Evolutionary conservation across 2,329 filamentous ascomycete species (phyloP).

Genomic region (Cladosporium austrohemisphaericum): DNA sequence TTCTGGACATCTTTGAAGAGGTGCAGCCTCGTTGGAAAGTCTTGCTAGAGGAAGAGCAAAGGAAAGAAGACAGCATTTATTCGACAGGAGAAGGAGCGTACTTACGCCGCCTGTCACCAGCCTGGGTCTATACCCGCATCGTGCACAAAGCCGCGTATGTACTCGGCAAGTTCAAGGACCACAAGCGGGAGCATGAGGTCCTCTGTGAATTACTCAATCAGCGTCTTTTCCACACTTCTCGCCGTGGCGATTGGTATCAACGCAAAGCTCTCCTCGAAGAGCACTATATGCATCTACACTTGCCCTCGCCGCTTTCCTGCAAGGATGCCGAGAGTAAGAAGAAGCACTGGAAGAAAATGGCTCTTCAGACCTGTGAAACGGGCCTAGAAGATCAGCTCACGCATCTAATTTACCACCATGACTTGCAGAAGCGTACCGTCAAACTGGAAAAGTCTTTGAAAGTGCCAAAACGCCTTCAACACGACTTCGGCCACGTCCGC

Average conservation of each 20-base stretch:
- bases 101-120: slow-evolving; percentile 81
- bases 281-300: slow-evolving; percentile 77
- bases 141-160: slow-evolving; percentile 81
- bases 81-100: slow-evolving; percentile 84
- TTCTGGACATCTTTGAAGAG: slow-evolving; percentile 68
- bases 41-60: slow-evolving; percentile 68
- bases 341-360: slow-evolving; percentile 75
- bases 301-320: slow-evolving; percentile 41
- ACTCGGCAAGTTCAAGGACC: slow-evolving; percentile 75
- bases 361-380: slow-evolving; percentile 75
- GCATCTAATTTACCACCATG: slow-evolving; percentile 89
- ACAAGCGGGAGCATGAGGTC: slow-evolving; percentile 71
- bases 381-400: slow-evolving; percentile 85
- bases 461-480: slow-evolving; percentile 78
- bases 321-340: slow-evolving; percentile 61
- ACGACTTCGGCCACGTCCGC: slow-evolving; percentile 85
- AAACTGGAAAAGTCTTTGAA: slow-evolving; percentile 85
- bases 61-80: slow-evolving; percentile 73
- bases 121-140: slow-evolving; percentile 89
- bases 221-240: slow-evolving; percentile 76
- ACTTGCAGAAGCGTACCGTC: slow-evolving; percentile 86
- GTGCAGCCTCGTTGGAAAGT: slow-evolving; percentile 77
- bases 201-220: slow-evolving; percentile 74
- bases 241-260: slow-evolving; percentile 91
- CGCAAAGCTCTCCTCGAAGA: slow-evolving; percentile 92